Conservation (phyloP, 2,329 filamentous ascomycete genomes). For the Colletotrichum sp. region DNA sequence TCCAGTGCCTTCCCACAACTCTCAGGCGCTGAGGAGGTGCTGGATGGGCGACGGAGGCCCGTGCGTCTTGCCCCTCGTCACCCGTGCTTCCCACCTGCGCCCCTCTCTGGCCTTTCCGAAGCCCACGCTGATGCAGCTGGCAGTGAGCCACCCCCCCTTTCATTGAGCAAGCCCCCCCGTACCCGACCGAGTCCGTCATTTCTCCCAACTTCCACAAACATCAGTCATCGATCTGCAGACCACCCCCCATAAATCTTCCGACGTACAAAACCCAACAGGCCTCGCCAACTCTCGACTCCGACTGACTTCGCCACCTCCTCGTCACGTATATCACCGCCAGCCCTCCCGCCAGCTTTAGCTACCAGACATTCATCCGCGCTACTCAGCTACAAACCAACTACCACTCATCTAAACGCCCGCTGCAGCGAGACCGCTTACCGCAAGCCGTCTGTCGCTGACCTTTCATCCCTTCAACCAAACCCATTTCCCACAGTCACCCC, state of each 20-base stretch:
- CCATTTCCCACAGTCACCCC: constrained; percentile 61
- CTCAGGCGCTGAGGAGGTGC: background rate
- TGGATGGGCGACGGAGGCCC: background rate
- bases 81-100: background rate
- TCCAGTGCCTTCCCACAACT: background rate
- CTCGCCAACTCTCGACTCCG: background rate
- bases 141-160: background rate
- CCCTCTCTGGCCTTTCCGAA: background rate
- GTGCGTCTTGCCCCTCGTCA: background rate
- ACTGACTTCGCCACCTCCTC: constrained; percentile 21
- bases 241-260: constrained; percentile 21
- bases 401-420: background rate
- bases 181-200: constrained; percentile 19
- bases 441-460: constrained; percentile 58
- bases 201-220: constrained; percentile 14
- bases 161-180: background rate
- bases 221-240: constrained; percentile 17
- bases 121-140: background rate
- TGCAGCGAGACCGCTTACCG: constrained; percentile 51
- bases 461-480: constrained; percentile 44
- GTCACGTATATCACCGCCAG: constrained; percentile 6
- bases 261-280: constrained; percentile 18
- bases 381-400: background rate
- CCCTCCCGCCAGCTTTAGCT: background rate
- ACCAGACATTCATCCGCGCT: background rate